A percentile compares a stretch with the other conserved stretches of the same genome.
Conservation (phyloP, 345 rosid species). For the Populus davidiana region DNA sequence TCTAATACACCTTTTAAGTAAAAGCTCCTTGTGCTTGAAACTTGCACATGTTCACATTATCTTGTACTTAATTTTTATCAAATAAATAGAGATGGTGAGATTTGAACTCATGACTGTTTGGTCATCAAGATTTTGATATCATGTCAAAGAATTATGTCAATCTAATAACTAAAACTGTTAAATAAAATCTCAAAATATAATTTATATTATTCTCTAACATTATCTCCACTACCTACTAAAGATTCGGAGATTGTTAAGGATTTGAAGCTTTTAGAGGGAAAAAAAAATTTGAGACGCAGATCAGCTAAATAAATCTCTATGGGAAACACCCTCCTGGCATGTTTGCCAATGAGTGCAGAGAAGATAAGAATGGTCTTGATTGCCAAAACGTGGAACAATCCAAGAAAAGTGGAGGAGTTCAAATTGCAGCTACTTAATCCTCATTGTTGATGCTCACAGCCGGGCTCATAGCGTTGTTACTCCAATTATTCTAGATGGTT, state of each 20-base stretch:
- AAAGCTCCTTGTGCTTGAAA: too few species aligned
- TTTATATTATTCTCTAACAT: too few species aligned
- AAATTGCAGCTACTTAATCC: neutral
- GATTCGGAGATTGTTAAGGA: constrained; percentile 62
- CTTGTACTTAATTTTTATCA: too few species aligned
- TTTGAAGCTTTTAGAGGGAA: constrained; percentile 63
- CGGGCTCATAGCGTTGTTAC: constrained; percentile 17
- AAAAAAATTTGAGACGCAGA: constrained; percentile 45
- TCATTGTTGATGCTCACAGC: constrained; percentile 23
- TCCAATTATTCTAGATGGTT: constrained; percentile 18
- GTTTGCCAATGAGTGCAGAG: constrained; percentile 61
- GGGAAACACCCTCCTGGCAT: constrained; percentile 85
- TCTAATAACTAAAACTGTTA: too few species aligned
- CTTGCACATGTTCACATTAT: too few species aligned
- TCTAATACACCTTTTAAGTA: too few species aligned
- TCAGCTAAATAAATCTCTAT: constrained; percentile 73
- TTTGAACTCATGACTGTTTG: too few species aligned
- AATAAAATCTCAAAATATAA: too few species aligned
- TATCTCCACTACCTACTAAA: constrained; percentile 62
- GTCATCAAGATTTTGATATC: too few species aligned
- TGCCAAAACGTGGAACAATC: constrained; percentile 27
- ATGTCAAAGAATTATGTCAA: too few species aligned
- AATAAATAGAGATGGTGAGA: too few species aligned
- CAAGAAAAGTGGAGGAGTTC: neutral
- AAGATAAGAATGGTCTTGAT: constrained; percentile 54